Percentiles rank a stretch among this genome's conserved stretches.
These are phyloP conservation scores for Solanum paucissectum DNA, from an alignment of 257 asterid species.

Conservation along the genomic window DNA sequence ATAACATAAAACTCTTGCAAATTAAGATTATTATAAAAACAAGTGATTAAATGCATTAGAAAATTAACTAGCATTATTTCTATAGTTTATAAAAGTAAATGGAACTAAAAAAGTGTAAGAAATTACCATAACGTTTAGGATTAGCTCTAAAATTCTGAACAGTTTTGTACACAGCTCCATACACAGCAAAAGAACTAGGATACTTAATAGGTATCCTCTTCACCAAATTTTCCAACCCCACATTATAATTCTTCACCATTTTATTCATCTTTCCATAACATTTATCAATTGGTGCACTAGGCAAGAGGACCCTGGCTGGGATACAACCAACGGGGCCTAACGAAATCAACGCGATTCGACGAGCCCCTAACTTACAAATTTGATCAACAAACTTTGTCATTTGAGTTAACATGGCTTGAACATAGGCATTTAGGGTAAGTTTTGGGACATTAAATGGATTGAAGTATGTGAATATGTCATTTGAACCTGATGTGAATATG, in stretches of 20 bases:
- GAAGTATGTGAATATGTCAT: neutral
- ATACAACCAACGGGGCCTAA: slow-evolving; percentile 78
- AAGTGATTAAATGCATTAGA: too few species aligned
- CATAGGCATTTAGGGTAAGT: slow-evolving; percentile 2
- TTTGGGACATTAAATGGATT: too few species aligned
- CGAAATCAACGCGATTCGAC: slow-evolving; percentile 35
- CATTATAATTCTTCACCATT: slow-evolving; percentile 49
- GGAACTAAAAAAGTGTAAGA: neutral
- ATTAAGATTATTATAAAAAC: too few species aligned
- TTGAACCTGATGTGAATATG: slow-evolving; percentile 59
- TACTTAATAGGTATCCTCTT: slow-evolving; percentile 16
- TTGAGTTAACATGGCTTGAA: slow-evolving; percentile 36
- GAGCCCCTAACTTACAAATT: slow-evolving; percentile 43
- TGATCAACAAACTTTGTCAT: slow-evolving; percentile 15
- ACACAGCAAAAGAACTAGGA: slow-evolving; percentile 35
- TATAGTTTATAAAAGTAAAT: too few species aligned
- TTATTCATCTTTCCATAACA: slow-evolving; percentile 60
- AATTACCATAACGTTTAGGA: slow-evolving; percentile 36
- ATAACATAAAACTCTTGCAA: too few species aligned
- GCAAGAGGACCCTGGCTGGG: slow-evolving; percentile 47
- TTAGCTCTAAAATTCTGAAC: slow-evolving; percentile 33
- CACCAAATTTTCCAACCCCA: slow-evolving; percentile 36
- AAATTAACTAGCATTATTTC: too few species aligned
- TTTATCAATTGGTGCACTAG: slow-evolving; percentile 34
- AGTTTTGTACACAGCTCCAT: slow-evolving; percentile 37